Evolutionary conservation across 2,329 filamentous ascomycete genomes (phyloP), one percentile per base, ranked within the genome.

Genomic region (Microcyclospora tardicrescens): DNA sequence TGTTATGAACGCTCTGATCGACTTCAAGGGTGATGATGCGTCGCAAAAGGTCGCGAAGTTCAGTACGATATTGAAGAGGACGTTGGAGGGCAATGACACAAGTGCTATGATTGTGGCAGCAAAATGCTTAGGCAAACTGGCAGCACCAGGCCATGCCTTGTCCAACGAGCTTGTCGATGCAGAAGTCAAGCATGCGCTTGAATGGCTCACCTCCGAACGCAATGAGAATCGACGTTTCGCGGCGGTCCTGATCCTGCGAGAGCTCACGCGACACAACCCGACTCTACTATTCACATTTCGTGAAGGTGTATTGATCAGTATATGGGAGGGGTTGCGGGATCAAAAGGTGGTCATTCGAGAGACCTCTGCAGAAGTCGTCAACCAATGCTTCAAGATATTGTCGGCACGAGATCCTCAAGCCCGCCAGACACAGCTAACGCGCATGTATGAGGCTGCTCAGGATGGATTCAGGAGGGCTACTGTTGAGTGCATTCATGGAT

Each of bases 231-330:
- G 89, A 51, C 77, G 91, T 51, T 95, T 96, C 58, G 89, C 87
- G 42, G 87, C 91, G 13, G 89, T 94, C 6, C 73, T 98, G 16
- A 80, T 94, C 27, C 73, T 98, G 39, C 77, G 87, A 42, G 91
- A 98, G 59, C 72, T 98, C 42, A 86, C 87, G 6, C 79, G 84
- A 51, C 93, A 91, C 58, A 93, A 89, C 2, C 89, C 89, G 3
- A 98, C 91, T 0, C 71, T 98, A 40, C 86, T 98, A 66, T 98
- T 95, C 62, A 79, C 83, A 46, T 96, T 93, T 63, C 87, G 96
- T 36, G 79, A 82, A n/a, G 80, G 91, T 56, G 84, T 98, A 36
- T 86, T 98, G 54, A 86, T 95, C 52, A 81, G 93, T 59, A 85
- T 98, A 46, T 96, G 91, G 91, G 82, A 93, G 37, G 89, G 87